phyloP scores from a whole-genome alignment of 441 rosid species.

The Pelargonium citronellum region DNA sequence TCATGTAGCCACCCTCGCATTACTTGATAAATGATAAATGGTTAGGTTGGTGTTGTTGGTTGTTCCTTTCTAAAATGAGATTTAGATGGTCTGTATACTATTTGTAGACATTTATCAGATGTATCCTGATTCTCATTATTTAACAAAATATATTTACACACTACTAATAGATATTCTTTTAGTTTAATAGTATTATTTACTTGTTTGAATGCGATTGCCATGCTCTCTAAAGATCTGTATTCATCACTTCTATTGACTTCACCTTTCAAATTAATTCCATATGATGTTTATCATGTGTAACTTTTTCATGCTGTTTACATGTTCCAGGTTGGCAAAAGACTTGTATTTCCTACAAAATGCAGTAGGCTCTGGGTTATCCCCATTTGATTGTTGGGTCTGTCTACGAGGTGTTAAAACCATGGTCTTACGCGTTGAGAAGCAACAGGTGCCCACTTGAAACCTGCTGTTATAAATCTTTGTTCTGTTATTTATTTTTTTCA shows the following conservation, averaged over 20 bases:
- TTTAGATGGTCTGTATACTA: background rate
- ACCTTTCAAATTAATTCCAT: background rate
- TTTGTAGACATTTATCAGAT: background rate
- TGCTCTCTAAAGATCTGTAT: background rate
- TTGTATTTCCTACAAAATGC: slow-evolving; percentile 9
- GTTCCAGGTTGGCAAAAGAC: slow-evolving; percentile 12
- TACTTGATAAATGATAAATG: too few species aligned
- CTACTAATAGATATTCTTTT: background rate
- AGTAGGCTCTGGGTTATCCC: slow-evolving; percentile 4
- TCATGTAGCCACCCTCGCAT: too few species aligned
- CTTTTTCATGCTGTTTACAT: background rate
- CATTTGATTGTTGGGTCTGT: background rate
- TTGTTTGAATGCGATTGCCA: background rate
- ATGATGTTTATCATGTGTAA: background rate
- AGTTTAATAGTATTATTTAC: background rate
- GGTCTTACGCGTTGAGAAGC: slow-evolving; percentile 20
- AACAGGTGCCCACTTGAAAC: slow-evolving; percentile 52
- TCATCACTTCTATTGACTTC: background rate
- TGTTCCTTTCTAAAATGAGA: background rate
- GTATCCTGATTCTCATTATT: background rate
- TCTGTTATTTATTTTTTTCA: background rate
- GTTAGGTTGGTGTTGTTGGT: background rate
- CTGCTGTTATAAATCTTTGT: background rate
- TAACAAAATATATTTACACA: too few species aligned
- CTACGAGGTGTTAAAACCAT: background rate